Conservation (phyloP, 2,329 filamentous ascomycete genomes). For the Diaporthe caulivora region DNA sequence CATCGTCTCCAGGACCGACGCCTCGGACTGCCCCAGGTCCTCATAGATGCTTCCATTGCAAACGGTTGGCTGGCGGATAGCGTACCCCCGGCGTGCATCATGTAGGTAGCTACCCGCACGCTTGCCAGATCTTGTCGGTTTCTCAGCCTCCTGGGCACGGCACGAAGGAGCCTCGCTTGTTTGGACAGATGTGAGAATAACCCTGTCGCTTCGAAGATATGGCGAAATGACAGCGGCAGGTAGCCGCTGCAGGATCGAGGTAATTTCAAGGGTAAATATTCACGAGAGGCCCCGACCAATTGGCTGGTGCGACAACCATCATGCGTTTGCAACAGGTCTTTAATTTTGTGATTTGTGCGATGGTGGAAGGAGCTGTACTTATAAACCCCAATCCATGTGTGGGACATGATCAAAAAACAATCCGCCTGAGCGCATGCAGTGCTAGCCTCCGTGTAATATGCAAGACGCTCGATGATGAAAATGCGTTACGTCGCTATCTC, state of each 20-base stretch:
- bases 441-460: conserved; percentile 39
- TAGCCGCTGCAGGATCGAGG: conserved; percentile 28
- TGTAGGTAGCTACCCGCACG: conserved; percentile 1
- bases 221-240: not conserved
- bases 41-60: conserved; percentile 2
- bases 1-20: not conserved
- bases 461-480: conserved; percentile 48
- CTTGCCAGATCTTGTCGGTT: conserved; percentile 35
- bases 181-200: not conserved
- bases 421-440: conserved; percentile 16
- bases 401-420: not conserved
- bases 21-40: conserved; percentile 8
- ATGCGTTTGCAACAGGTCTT: conserved; percentile 30
- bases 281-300: conserved; percentile 18
- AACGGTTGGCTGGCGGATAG: not conserved
- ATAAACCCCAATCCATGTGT: conserved; percentile 23
- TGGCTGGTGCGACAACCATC: conserved; percentile 9
- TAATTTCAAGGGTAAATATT: not conserved
- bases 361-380: conserved; percentile 23
- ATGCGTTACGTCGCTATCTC: conserved; percentile 43
- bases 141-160: conserved; percentile 24
- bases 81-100: not conserved
- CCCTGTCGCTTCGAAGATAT: not conserved
- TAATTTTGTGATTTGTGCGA: conserved; percentile 1
- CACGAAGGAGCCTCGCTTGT: conserved; percentile 24